phyloP scores from a whole-genome alignment of 192 early-diverging fungal species.

The Spizellomyces punctatus region DNA sequence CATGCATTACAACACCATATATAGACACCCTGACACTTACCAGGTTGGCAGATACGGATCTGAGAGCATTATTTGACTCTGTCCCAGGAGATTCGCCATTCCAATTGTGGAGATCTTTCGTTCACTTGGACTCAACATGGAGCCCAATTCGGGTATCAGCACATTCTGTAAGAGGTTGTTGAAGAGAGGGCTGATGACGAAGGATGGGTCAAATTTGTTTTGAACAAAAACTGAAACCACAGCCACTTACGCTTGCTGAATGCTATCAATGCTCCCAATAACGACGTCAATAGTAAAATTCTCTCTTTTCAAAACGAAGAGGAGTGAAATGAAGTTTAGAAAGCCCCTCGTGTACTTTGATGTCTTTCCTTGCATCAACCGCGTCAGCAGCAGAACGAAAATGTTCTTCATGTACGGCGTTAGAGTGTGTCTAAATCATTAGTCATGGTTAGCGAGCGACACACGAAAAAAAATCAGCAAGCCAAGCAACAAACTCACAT shows the following conservation, averaged over 20 bases:
- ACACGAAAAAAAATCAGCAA: too few species aligned
- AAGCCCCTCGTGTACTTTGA: conserved; percentile 66
- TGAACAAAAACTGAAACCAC: background rate
- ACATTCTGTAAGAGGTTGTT: conserved; percentile 60
- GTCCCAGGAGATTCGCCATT: conserved; percentile 63
- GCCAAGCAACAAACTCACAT: conserved; percentile 31
- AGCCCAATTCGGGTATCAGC: conserved; percentile 67
- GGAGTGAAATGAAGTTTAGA: conserved; percentile 66
- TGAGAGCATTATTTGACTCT: conserved; percentile 43
- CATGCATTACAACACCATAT: background rate
- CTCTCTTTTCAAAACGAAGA: conserved; percentile 65
- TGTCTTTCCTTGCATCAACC: conserved; percentile 60
- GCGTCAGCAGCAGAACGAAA: conserved; percentile 60
- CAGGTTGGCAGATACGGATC: conserved; percentile 6
- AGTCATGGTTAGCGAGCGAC: background rate
- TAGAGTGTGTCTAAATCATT: conserved; percentile 25
- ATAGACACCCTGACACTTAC: too few species aligned
- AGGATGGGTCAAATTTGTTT: conserved; percentile 22
- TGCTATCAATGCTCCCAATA: conserved; percentile 58
- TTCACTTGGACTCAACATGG: conserved; percentile 57
- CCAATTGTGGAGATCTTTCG: conserved; percentile 67
- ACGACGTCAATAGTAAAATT: conserved; percentile 62
- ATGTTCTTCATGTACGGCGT: conserved; percentile 60
- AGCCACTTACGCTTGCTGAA: conserved; percentile 58
- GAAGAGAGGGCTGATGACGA: conserved; percentile 57